phyloP scores from a whole-genome alignment of 768 basidiomycete genomes.

The Mycena maculata region DNA sequence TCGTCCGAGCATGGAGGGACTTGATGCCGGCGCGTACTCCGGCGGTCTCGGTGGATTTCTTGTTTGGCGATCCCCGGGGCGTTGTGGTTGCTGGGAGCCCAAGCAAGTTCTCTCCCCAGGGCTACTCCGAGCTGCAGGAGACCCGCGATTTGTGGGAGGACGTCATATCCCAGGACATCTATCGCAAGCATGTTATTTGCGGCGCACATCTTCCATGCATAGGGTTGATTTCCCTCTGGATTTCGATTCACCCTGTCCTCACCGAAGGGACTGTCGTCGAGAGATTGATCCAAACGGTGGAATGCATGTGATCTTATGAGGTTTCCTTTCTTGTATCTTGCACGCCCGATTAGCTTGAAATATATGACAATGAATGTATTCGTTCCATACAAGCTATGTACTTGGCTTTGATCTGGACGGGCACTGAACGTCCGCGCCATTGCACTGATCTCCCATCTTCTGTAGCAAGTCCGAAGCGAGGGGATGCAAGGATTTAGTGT shows the following conservation, averaged over 20 bases:
- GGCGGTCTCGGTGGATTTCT: slow-evolving; percentile 22
- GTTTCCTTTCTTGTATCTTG: too few relatives aligned
- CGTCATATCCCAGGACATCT: slow-evolving; percentile 27
- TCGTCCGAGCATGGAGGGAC: slow-evolving; percentile 22
- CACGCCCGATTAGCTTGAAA: too few relatives aligned
- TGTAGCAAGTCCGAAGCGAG: too few relatives aligned
- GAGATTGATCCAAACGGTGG: slow-evolving; percentile 29
- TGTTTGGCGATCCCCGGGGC: slow-evolving; percentile 26
- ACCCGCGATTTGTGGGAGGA: slow-evolving; percentile 30
- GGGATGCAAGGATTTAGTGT: too few relatives aligned
- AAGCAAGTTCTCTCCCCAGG: slow-evolving; percentile 23
- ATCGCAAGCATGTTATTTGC: slow-evolving; percentile 25
- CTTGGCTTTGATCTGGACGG: too few relatives aligned
- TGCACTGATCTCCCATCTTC: too few relatives aligned
- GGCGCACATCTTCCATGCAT: slow-evolving; percentile 24
- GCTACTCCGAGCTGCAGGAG: slow-evolving; percentile 22
- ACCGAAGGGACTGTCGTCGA: slow-evolving; percentile 25
- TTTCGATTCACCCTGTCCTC: slow-evolving; percentile 3
- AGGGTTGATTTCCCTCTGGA: slow-evolving; percentile 27
- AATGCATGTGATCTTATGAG: too few relatives aligned
- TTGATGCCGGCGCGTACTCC: slow-evolving; percentile 28
- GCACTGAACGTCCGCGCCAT: too few relatives aligned
- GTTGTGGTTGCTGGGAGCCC: slow-evolving; percentile 24
- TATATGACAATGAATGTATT: too few relatives aligned
- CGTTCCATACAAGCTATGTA: too few relatives aligned